phyloP scores from a whole-genome alignment of 176 grass and related monocot species.

The Bolboschoenus planiculmis region DNA sequence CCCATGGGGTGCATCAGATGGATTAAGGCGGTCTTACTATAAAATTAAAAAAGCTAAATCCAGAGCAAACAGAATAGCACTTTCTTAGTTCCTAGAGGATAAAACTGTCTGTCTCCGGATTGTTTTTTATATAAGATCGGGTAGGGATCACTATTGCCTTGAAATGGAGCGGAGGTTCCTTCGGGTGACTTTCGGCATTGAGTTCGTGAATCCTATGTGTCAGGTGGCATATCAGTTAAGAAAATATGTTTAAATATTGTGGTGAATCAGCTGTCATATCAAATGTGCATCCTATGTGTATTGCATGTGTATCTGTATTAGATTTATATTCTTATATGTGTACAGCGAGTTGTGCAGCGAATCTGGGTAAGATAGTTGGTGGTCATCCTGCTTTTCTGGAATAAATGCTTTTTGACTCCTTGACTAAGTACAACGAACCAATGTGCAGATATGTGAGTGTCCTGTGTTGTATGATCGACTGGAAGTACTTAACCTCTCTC shows the following conservation, averaged over 20 bases:
- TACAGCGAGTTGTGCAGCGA: background rate
- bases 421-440: background rate
- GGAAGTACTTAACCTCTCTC: constrained; percentile 94
- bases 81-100: background rate
- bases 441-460: constrained; percentile 86
- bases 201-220: background rate
- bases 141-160: too few species aligned
- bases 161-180: background rate
- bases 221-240: background rate
- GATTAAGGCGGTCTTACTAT: background rate
- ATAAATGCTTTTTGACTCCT: background rate
- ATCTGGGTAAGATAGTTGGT: background rate
- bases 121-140: too few species aligned
- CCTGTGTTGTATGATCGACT: constrained; percentile 58
- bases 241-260: background rate
- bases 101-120: too few species aligned
- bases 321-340: too few species aligned
- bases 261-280: background rate
- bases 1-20: background rate
- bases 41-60: background rate
- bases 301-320: background rate
- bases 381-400: background rate
- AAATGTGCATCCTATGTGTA: background rate
- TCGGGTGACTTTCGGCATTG: background rate
- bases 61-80: background rate